Percentiles rank a stretch among this genome's conserved stretches.
These are phyloP conservation scores for Aureobasidium sp. DNA, from an alignment of 2,329 filamentous ascomycete species.

Conservation along the genomic window DNA sequence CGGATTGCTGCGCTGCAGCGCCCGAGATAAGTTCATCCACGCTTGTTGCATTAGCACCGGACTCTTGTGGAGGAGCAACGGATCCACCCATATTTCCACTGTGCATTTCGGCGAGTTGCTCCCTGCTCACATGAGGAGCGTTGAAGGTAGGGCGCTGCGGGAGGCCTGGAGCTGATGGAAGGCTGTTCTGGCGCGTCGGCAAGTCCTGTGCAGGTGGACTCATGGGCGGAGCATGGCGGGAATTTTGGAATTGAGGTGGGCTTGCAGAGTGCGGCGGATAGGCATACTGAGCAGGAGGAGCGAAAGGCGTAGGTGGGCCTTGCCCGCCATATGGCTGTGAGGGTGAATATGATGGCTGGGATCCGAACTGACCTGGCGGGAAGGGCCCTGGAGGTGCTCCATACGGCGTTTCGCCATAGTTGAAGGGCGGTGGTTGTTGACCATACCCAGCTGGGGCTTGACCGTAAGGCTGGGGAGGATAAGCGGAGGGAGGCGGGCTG, in stretches of 20 bases:
- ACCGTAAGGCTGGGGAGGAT: conserved; percentile 35
- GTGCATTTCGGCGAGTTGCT: conserved; percentile 52
- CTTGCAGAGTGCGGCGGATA: conserved; percentile 28
- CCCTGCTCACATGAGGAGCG: conserved; percentile 46
- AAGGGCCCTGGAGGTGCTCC: conserved; percentile 17
- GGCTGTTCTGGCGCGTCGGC: conserved; percentile 46
- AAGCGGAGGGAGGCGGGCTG: conserved; percentile 1
- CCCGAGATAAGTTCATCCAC: conserved; percentile 47
- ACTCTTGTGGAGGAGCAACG: conserved; percentile 24
- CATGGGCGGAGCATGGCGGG: conserved; percentile 15
- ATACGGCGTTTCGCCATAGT: conserved; percentile 8
- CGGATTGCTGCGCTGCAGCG: conserved; percentile 28
- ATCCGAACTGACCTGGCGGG: conserved; percentile 17
- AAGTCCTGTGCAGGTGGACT: conserved; percentile 19
- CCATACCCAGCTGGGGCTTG: conserved; percentile 24
- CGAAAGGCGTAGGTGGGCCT: conserved; percentile 8
- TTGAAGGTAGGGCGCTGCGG: conserved; percentile 55
- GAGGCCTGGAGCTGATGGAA: conserved; percentile 51
- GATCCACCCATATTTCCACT: conserved; percentile 40
- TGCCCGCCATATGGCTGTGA: conserved; percentile 19
- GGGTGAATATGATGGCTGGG: conserved; percentile 29
- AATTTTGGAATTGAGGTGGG: conserved; percentile 25
- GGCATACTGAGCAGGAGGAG: conserved; percentile 8
- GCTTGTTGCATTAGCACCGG: conserved; percentile 37
- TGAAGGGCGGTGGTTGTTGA: conserved; percentile 10